A percentile compares a stretch with the other conserved stretches of the same genome.
Evolutionary conservation across 2,329 filamentous ascomycete species (phyloP).

Genomic region (Cladosporium sp.): DNA sequence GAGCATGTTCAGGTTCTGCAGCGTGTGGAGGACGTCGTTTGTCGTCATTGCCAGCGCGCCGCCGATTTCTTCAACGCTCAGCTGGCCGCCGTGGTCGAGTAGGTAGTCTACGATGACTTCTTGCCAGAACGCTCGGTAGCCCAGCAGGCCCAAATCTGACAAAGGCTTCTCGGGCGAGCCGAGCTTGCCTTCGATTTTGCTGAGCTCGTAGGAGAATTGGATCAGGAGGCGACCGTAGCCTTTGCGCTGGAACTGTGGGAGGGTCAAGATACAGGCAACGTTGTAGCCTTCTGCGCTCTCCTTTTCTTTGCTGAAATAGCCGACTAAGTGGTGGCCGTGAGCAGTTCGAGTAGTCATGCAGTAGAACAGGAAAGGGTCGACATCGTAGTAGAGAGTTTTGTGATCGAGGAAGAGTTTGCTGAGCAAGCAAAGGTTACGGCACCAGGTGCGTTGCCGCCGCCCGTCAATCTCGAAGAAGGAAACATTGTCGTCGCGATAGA

Average conservation of each 20-base stretch:
- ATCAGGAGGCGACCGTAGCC: conserved; percentile 92
- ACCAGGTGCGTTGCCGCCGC: conserved; percentile 90
- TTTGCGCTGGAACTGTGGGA: conserved; percentile 94
- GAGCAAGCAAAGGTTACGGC: conserved; percentile 89
- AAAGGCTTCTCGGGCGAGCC: conserved; percentile 96
- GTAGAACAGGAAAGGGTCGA: conserved; percentile 98
- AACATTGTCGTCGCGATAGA: conserved; percentile 90
- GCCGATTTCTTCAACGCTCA: conserved; percentile 84
- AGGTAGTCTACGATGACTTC: conserved; percentile 89
- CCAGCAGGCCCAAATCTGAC: conserved; percentile 86
- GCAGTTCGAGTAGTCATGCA: conserved; percentile 92
- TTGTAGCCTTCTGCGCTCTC: conserved; percentile 97
- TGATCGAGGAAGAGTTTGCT: conserved; percentile 97
- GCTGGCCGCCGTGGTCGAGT: conserved; percentile 68
- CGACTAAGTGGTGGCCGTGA: conserved; percentile 90
- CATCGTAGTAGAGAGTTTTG: conserved; percentile 98
- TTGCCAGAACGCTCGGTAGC: conserved; percentile 97
- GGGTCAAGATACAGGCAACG: conserved; percentile 92
- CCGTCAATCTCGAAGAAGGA: conserved; percentile 98
- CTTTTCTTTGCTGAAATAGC: conserved; percentile 99
- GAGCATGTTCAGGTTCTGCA: conserved; percentile 93
- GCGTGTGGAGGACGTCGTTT: conserved; percentile 89
- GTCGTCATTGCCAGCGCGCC: conserved; percentile 88
- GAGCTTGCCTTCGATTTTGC: conserved; percentile 90
- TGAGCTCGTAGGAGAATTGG: conserved; percentile 95